Evolutionary conservation across 108 stramenopile genomes (phyloP).

Genomic region (Nannochloropsis gaditana): DNA sequence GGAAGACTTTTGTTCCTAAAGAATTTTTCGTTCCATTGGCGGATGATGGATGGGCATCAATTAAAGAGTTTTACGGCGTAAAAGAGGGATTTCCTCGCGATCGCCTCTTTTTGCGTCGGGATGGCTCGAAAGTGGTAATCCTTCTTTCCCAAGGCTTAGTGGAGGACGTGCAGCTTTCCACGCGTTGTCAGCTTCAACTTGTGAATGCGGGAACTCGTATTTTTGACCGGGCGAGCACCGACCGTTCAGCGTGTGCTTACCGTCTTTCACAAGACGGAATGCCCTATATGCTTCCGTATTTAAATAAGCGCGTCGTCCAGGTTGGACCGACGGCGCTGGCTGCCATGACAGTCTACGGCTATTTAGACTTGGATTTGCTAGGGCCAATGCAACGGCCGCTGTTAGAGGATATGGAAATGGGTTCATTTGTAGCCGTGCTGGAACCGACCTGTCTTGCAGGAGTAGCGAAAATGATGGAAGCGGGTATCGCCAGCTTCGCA

Average conservation of each 20-base stretch:
- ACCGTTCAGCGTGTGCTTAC: conserved; percentile 25
- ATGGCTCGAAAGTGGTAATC: conserved; percentile 21
- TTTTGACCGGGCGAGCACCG: conserved; percentile 36
- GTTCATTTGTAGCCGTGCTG: not conserved
- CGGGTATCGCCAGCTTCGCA: conserved; percentile 11
- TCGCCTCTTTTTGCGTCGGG: conserved; percentile 25
- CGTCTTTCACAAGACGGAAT: conserved; percentile 42
- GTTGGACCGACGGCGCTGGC: not conserved
- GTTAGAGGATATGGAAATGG: not conserved
- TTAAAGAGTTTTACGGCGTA: conserved; percentile 29
- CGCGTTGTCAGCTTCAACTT: conserved; percentile 22
- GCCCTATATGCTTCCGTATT: conserved; percentile 30
- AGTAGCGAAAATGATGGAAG: conserved; percentile 13
- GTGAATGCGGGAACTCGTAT: conserved; percentile 34
- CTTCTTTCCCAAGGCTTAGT: conserved; percentile 22
- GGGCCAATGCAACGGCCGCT: not conserved
- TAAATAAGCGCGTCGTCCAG: conserved; percentile 37
- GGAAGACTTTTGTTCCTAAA: not conserved
- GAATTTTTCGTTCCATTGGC: not conserved
- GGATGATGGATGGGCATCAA: not conserved
- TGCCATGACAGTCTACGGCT: conserved; percentile 16
- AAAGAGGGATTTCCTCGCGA: conserved; percentile 29
- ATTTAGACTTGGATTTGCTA: conserved; percentile 4
- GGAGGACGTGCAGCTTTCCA: not conserved
- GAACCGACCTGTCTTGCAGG: not conserved